These are phyloP conservation scores for Aspergillus fumigatiaffinis DNA, from an alignment of 2,329 filamentous ascomycete genomes.

Conservation along the genomic window DNA sequence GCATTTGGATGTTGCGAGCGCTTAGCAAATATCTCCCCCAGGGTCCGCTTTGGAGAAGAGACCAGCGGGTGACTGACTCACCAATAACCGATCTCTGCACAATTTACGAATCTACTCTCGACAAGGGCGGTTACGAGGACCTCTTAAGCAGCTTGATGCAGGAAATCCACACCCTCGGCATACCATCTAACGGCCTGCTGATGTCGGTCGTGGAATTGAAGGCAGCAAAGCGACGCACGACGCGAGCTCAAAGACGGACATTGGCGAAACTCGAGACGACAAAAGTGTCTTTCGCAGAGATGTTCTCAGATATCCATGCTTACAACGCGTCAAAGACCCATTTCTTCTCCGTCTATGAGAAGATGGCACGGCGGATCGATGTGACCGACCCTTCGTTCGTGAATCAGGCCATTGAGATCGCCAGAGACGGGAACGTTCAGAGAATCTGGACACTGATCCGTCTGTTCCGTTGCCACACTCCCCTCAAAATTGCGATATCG, in stretches of 20 bases:
- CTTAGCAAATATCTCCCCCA: slow-evolving; percentile 20
- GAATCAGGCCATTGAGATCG: slow-evolving; percentile 27
- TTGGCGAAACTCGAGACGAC: slow-evolving; percentile 26
- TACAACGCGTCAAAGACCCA: slow-evolving; percentile 24
- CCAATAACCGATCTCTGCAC: slow-evolving; percentile 22
- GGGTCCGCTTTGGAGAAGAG: slow-evolving; percentile 17
- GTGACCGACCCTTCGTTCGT: slow-evolving; percentile 32
- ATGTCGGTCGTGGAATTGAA: slow-evolving; percentile 26
- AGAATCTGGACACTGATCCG: slow-evolving; percentile 28
- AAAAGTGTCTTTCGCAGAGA: slow-evolving; percentile 21
- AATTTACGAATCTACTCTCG: slow-evolving; percentile 23
- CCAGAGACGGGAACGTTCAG: slow-evolving; percentile 25
- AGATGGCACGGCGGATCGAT: slow-evolving; percentile 30
- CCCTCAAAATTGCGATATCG: slow-evolving; percentile 36
- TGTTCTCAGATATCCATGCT: slow-evolving; percentile 23
- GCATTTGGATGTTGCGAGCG: slow-evolving; percentile 30
- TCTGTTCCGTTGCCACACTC: slow-evolving; percentile 34
- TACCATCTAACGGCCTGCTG: slow-evolving; percentile 30
- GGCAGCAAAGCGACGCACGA: slow-evolving; percentile 17
- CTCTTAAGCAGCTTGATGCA: slow-evolving; percentile 26
- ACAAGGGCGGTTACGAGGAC: slow-evolving; percentile 11
- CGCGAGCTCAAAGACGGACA: slow-evolving; percentile 18
- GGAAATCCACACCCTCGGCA: slow-evolving; percentile 24
- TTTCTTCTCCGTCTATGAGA: slow-evolving; percentile 28
- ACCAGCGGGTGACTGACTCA: slow-evolving; percentile 16